phyloP scores from a whole-genome alignment of 805 yeast genomes.

The Cyberlindnera samutprakarnensis region DNA sequence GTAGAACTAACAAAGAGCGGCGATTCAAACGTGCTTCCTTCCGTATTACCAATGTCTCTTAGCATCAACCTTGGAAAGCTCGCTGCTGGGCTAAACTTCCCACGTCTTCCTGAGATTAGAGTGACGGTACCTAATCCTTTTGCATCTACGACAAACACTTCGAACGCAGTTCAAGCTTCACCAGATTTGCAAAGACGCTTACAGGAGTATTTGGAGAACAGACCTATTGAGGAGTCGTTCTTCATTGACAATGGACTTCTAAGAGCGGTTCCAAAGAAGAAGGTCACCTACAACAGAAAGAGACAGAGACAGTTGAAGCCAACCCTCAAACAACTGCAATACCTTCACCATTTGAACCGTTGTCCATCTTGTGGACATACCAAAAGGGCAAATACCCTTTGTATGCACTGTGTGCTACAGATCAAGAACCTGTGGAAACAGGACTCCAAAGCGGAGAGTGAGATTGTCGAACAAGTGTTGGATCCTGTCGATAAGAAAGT shows the following conservation, averaged over 20 bases:
- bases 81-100: conserved; percentile 11
- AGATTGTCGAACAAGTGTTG: conserved; percentile 22
- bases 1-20: background rate
- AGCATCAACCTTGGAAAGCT: conserved; percentile 16
- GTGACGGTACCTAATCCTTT: conserved; percentile 20
- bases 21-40: background rate
- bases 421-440: conserved; percentile 67
- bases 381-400: conserved; percentile 83
- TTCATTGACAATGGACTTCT: conserved; percentile 65
- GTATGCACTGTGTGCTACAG: conserved; percentile 88
- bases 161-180: conserved; percentile 3
- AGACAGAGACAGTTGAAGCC: conserved; percentile 80
- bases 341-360: conserved; percentile 68
- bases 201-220: conserved; percentile 23
- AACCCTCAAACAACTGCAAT: conserved; percentile 73
- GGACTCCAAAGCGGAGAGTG: conserved; percentile 24
- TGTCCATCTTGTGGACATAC: conserved; percentile 95
- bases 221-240: conserved; percentile 24
- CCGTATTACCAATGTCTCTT: conserved; percentile 12
- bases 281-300: conserved; percentile 78
- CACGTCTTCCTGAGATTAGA: conserved; percentile 20
- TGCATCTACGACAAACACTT: conserved; percentile 4
- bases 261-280: conserved; percentile 91
- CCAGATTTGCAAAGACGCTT: conserved; percentile 17
- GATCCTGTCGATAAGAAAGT: conserved; percentile 56